Evolutionary conservation across 2,329 filamentous ascomycete genomes (phyloP).

Genomic region (Dichotomopilus funicola): DNA sequence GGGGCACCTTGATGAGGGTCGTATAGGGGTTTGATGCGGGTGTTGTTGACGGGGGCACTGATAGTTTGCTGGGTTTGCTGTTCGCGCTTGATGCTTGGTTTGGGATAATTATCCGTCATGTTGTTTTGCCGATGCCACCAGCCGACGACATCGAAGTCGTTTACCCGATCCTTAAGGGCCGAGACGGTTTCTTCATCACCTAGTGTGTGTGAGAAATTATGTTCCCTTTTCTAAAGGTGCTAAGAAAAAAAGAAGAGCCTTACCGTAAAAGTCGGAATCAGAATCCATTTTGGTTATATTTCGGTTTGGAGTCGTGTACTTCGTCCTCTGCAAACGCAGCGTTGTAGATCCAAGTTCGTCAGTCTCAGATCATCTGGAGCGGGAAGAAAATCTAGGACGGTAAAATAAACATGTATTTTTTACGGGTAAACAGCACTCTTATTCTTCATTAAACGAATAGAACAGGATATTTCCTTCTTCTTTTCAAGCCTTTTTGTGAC

Average conservation of each 20-base stretch:
- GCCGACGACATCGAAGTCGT: slow-evolving; percentile 41
- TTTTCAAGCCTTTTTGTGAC: no score
- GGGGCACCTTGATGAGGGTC: slow-evolving; percentile 52
- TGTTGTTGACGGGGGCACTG: no score
- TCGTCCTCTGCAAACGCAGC: not conserved
- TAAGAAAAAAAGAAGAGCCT: not conserved
- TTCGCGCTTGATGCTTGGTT: no score
- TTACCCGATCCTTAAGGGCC: slow-evolving; percentile 43
- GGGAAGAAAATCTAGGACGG: no score
- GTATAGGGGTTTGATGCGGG: slow-evolving; percentile 34
- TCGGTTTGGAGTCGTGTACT: not conserved
- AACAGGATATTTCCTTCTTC: no score
- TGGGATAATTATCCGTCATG: not conserved
- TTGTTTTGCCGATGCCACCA: slow-evolving; percentile 39
- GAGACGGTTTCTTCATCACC: slow-evolving; percentile 47
- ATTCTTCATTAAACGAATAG: no score
- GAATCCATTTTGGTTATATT: slow-evolving; percentile 31
- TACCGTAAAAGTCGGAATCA: slow-evolving; percentile 54
- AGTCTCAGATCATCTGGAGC: no score
- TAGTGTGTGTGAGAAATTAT: slow-evolving; percentile 28
- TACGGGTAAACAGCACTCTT: no score
- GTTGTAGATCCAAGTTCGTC: no score
- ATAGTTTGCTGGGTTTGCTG: no score
- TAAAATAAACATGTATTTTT: no score
- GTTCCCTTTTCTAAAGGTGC: not conserved